Evolutionary conservation across 2,329 filamentous ascomycete species (phyloP).

Genomic region (Sclerotinia subarctica): DNA sequence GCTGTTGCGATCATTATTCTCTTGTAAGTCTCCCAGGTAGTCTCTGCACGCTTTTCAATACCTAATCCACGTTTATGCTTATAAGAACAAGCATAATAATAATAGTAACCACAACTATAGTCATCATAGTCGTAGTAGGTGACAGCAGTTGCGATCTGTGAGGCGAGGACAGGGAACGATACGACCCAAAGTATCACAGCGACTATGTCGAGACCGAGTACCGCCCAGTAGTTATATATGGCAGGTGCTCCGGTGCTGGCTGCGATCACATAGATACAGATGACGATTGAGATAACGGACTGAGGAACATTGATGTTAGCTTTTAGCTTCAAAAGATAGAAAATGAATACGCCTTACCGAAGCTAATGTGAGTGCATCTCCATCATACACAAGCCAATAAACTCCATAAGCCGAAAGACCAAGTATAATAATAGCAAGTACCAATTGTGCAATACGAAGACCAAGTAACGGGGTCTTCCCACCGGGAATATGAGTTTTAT

Average conservation of each 20-base stretch:
- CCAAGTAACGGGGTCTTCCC: not conserved
- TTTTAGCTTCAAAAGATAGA: not conserved
- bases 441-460: conserved; percentile 15
- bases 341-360: not conserved
- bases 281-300: conserved; percentile 6
- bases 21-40: conserved; percentile 9
- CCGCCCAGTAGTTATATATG: conserved; percentile 18
- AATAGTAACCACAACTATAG: not conserved
- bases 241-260: not conserved
- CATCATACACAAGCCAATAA: not conserved
- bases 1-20: conserved; percentile 9
- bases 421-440: conserved; percentile 8
- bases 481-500: conserved; percentile 8
- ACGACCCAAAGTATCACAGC: conserved; percentile 7
- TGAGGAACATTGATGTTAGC: not conserved
- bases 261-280: conserved; percentile 5
- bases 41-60: not conserved
- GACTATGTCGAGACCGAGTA: conserved; percentile 14
- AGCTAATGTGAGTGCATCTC: conserved; percentile 9
- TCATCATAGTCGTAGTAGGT: not conserved
- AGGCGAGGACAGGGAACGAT: conserved; percentile 5
- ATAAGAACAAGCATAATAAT: conserved; percentile 9
- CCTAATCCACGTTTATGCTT: conserved; percentile 10
- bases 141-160: not conserved
- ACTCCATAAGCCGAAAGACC: conserved; percentile 13